Conservation (phyloP, 805 yeast genomes). For the Maudiozyma barnettii region DNA sequence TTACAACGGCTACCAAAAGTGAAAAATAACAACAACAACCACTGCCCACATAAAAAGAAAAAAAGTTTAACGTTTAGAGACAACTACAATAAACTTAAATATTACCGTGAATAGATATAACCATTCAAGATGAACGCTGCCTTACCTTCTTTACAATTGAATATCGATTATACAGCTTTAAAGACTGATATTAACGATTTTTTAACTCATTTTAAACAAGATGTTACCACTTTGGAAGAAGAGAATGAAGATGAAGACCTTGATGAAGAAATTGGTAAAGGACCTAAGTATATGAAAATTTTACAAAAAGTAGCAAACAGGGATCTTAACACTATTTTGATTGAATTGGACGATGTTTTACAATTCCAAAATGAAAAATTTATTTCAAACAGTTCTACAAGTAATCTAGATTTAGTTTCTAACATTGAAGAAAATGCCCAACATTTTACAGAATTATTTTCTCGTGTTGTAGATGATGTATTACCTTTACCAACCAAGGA, state of each 20-base stretch:
- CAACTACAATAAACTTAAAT: too few species aligned
- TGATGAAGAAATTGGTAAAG: slow-evolving; percentile 30
- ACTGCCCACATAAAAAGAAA: not conserved
- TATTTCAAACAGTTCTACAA: slow-evolving; percentile 12
- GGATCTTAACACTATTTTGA: slow-evolving; percentile 52
- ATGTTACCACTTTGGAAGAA: slow-evolving; percentile 14
- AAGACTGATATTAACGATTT: slow-evolving; percentile 52
- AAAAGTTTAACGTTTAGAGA: too few species aligned
- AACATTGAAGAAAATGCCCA: slow-evolving; percentile 60
- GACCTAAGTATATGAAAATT: slow-evolving; percentile 66
- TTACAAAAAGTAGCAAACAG: slow-evolving; percentile 81
- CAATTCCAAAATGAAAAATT: slow-evolving; percentile 48
- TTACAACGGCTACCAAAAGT: not conserved
- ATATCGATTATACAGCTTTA: slow-evolving; percentile 65
- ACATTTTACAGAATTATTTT: slow-evolving; percentile 70
- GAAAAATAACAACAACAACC: not conserved
- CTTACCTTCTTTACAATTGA: slow-evolving; percentile 57
- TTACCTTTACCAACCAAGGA: slow-evolving; percentile 81
- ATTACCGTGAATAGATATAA: not conserved
- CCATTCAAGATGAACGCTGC: slow-evolving; percentile 23
- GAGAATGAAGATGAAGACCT: slow-evolving; percentile 19
- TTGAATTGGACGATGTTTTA: slow-evolving; percentile 80
- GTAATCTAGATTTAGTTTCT: slow-evolving; percentile 21
- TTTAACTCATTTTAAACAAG: slow-evolving; percentile 51
- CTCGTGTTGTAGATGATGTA: slow-evolving; percentile 63